Evolutionary conservation across 768 basidiomycete species (phyloP).

Genomic region (Harrya chromipes): DNA sequence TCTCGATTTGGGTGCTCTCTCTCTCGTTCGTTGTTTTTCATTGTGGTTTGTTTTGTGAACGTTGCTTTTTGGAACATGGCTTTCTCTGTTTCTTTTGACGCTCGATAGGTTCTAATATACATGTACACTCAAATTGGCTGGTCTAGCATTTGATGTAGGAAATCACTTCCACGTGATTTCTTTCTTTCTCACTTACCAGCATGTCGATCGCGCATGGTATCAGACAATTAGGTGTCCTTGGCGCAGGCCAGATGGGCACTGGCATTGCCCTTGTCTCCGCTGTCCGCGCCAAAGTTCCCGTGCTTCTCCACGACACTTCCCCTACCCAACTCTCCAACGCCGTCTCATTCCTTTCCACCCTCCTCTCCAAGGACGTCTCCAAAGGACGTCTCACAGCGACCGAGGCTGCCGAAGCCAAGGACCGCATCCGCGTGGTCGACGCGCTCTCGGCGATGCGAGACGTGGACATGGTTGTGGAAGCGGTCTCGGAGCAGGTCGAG

Average conservation of each 20-base stretch:
- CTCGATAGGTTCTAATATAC: slow-evolving; percentile 12
- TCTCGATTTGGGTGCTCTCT: slow-evolving; percentile 19
- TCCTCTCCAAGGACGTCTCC: slow-evolving; percentile 84
- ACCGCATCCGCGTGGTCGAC: slow-evolving; percentile 60
- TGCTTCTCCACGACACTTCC: slow-evolving; percentile 82
- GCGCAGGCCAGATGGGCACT: slow-evolving; percentile 87
- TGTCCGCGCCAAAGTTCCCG: slow-evolving; percentile 80
- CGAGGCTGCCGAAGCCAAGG: slow-evolving; percentile 71
- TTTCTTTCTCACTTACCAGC: background rate
- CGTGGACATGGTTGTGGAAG: slow-evolving; percentile 92
- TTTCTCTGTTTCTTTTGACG: slow-evolving; percentile 9
- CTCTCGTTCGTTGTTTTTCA: slow-evolving; percentile 18
- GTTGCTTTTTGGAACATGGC: slow-evolving; percentile 15
- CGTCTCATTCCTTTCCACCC: slow-evolving; percentile 69
- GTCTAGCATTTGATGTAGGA: slow-evolving; percentile 10
- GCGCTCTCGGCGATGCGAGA: slow-evolving; percentile 64
- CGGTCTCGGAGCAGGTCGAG: slow-evolving; percentile 79
- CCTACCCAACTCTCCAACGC: slow-evolving; percentile 70
- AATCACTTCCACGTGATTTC: slow-evolving; percentile 12
- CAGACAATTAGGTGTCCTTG: slow-evolving; percentile 71
- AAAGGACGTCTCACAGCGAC: slow-evolving; percentile 73
- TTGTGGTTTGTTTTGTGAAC: slow-evolving; percentile 19
- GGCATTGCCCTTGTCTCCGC: slow-evolving; percentile 90
- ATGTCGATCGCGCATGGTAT: slow-evolving; percentile 65
- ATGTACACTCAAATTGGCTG: slow-evolving; percentile 8